Evolutionary conservation across 331 rosid species (phyloP), one percentile per base, ranked within the genome.

Genomic region (Malus hybrid): DNA sequence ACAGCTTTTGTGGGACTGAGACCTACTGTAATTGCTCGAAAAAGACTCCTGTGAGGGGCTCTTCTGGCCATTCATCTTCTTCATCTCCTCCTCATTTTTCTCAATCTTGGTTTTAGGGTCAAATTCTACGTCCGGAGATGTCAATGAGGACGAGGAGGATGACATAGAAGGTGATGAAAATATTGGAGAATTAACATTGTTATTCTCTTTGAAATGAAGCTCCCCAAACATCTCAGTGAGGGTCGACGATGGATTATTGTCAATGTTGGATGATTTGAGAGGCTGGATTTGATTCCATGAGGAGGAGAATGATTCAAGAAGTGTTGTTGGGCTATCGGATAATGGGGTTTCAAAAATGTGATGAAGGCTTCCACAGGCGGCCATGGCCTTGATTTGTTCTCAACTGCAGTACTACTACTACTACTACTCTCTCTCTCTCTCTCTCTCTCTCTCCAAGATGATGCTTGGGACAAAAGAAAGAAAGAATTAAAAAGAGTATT

Each of bases 211-310:
- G 91, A 91, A 93, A 85, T 90, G 95, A 52, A 90, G 95, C 72
- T 90, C 96, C 20, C 93, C 95, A 46, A 94, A 94, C 77, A 94
- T 88, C 85, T 91, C 97, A 1, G 93, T 88, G 61, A 85, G 87
- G 27, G 98, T 86, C 10, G 88, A 60, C 0, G 36, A 62, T 54
- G 59, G 22, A 14, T 54, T 54, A 20, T 57, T 9, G 63, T 57
- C 63, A 57, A 42, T 57, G 27, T 57, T 57, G 29, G 28, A 19
- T n/a, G 63, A 20, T 57, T 79, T 83, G 7, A 82, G 34, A 10
- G 90, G 82, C 48, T 85, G 83, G 12, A 87, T 88, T 74, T 83
- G 90, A 82, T 80, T 88, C 88, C 90, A 77, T 71, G 83, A 67
- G 63, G 85, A 70, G 31, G 93, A 79, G 71, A 91, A 89, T 72